phyloP scores from a whole-genome alignment of 768 basidiomycete genomes.

The Mycena kentingensis region DNA sequence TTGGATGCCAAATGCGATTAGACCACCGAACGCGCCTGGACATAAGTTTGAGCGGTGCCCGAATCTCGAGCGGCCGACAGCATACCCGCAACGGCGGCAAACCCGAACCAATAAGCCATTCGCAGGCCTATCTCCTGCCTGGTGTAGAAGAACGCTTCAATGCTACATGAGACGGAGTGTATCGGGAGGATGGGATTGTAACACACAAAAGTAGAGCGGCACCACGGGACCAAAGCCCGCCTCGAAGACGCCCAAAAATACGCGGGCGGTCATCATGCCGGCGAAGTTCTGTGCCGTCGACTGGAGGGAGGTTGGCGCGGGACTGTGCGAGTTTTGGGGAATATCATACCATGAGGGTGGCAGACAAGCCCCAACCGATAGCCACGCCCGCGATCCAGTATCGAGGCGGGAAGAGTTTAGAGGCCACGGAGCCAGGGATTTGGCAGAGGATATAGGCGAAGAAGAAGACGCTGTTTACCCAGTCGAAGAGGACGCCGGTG shows the following conservation, averaged over 20 bases:
- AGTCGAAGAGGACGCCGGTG: constrained; percentile 71
- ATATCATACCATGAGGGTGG: constrained; percentile 68
- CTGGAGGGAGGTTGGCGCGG: constrained; percentile 36
- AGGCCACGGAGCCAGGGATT: constrained; percentile 63
- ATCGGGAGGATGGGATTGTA: neutral
- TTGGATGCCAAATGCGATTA: constrained; percentile 76
- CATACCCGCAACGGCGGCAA: constrained; percentile 74
- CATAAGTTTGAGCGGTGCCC: neutral
- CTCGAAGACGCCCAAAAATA: constrained; percentile 77
- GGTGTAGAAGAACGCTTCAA: constrained; percentile 74
- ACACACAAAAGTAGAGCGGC: constrained; percentile 75
- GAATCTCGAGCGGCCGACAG: neutral
- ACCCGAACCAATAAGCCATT: constrained; percentile 82
- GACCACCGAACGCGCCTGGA: constrained; percentile 68
- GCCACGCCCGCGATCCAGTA: constrained; percentile 67
- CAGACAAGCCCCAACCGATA: constrained; percentile 75
- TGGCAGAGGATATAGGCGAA: constrained; percentile 77
- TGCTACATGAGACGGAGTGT: neutral
- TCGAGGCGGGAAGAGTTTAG: constrained; percentile 70
- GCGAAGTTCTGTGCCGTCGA: constrained; percentile 61
- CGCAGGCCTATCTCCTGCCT: constrained; percentile 72
- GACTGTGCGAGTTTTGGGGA: neutral
- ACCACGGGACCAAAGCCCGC: constrained; percentile 78
- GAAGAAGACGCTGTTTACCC: constrained; percentile 77
- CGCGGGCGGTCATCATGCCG: constrained; percentile 57